phyloP scores from a whole-genome alignment of 352 stramenopile species.

The Thalassiosira mediterranea region DNA sequence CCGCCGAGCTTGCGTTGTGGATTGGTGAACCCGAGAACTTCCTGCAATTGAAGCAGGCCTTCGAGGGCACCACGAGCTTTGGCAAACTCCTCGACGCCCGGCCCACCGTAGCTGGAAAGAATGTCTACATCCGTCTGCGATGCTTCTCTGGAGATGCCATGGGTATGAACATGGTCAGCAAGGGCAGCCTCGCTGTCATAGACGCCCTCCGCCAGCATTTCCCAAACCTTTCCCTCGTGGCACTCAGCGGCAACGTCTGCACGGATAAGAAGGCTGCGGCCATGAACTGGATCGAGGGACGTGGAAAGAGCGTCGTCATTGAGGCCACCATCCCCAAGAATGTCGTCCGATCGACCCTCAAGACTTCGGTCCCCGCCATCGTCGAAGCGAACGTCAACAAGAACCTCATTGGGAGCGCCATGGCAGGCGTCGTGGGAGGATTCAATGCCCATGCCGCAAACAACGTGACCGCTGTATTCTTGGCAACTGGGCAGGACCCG shows the following conservation, averaged over 20 bases:
- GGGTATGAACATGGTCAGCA: slow-evolving; percentile 95
- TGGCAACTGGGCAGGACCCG: slow-evolving; percentile 91
- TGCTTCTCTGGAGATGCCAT: slow-evolving; percentile 91
- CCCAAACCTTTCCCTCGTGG: slow-evolving; percentile 82
- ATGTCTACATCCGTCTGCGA: slow-evolving; percentile 89
- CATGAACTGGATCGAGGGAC: slow-evolving; percentile 91
- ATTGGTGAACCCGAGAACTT: slow-evolving; percentile 84
- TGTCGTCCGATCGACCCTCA: slow-evolving; percentile 86
- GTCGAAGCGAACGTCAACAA: slow-evolving; percentile 90
- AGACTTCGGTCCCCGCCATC: slow-evolving; percentile 87
- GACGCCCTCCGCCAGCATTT: slow-evolving; percentile 85
- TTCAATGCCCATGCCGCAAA: slow-evolving; percentile 92
- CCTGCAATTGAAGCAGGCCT: slow-evolving; percentile 80
- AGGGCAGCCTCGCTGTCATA: slow-evolving; percentile 87
- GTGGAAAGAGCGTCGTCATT: slow-evolving; percentile 89
- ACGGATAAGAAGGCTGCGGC: slow-evolving; percentile 92
- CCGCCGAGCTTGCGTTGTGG: slow-evolving; percentile 77
- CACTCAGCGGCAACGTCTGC: slow-evolving; percentile 91
- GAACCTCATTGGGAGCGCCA: slow-evolving; percentile 90
- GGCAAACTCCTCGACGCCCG: slow-evolving; percentile 85
- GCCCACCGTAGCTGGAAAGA: slow-evolving; percentile 86
- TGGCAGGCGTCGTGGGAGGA: slow-evolving; percentile 88
- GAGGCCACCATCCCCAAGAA: slow-evolving; percentile 86
- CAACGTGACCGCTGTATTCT: slow-evolving; percentile 91
- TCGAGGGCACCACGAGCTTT: slow-evolving; percentile 90